Evolutionary conservation across 768 basidiomycete species (phyloP), one percentile per base, ranked within the genome.

Genomic region (Kwoniella newhampshirensis): DNA sequence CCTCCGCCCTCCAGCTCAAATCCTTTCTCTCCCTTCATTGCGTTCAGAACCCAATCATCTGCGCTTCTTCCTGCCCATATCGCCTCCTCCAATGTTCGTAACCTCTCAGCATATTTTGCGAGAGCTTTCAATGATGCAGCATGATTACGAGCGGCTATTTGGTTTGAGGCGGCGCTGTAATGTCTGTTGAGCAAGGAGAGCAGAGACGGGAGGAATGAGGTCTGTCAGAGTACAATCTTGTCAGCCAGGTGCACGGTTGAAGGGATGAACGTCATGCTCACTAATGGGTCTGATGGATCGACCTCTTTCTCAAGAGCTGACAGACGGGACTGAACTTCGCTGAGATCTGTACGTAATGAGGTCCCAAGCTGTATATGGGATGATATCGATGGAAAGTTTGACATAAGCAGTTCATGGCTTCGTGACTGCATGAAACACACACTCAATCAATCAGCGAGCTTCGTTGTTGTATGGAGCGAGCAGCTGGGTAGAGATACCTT

Each of bases 311-410:
- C 86, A 20, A 89, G 81, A 26, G 84, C 83, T 75, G 79, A 81
- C 17, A 89, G 82, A 13, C 84, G 81, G 42, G 81, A 75, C 27
- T 86, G 66, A 64, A 91, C 87, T 35, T 78, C 76, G 48, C 86
- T 82, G 57, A 91, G 89, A 21, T 79, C 74, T 12, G 84, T 82
- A 15, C 84, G 77, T 74, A 89, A 82, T 15, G 78, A 75, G 56
- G 86, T 81, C 62, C 91, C 86, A 45, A 87, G 83, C 63, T 87
- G 84, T 64, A 94, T 85, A 66, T 80, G 82, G 66, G 80, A 78
- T 85, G 91, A 75, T n/a, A 68, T 59, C 15, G 63, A 39, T 18
- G 41, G 58, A n/a, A 54, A 65, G 27, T 62, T 54, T 8, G 46
- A 11, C 36, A 65, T 61, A 42, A 63, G 57, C 52, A 65, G 49